Base-by-base conservation (phyloP, 2,329 filamentous ascomycete species). In the Cytospora piceae region DNA sequence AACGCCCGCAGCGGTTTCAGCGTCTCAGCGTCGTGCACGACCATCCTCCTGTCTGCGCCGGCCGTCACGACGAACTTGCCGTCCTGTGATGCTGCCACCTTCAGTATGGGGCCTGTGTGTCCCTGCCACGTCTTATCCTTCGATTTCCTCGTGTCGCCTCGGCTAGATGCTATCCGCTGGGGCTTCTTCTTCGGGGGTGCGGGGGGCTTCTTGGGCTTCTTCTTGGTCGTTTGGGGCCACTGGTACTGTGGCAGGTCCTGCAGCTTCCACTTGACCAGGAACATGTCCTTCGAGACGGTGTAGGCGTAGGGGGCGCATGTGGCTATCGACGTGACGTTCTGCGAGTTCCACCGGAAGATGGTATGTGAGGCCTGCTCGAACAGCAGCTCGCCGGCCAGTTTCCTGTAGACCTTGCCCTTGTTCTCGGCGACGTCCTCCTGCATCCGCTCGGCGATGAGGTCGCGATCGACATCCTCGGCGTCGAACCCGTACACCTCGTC, bases 61-160 rank as follows among this genome's bases (percentile, higher is more conserved):
- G 94, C 95, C 0, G 95, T 98, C 9, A 91, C 95, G 59, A 99
- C 87, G 70, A 89, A 98, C 76, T 92, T 93, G 39, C 95, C 95
- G 67, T 96, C 94, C 55, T 93, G 87, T 0, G 93, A 97, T 24
- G 93, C 92, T 0, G 93, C 94, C 34, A 98, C 89, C 52, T 89
- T 88, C 58, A 97, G 81, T 31, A 99, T 97, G 31, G 87, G 84
- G 42, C 86, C 90, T 0, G 89, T 90, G 74, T 98, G 95, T 15
- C 94, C 90, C 71, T 91, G 85, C 71, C 89, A 94, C 73, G 81
- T 79, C 72, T 83, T 83, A 73, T 93, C 87, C 61, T 85, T 84
- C 52, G 81, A 79, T 73, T 86, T 87, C 66, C 81, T 83, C 65
- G 80, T 80, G 70, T 88, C 83, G 53, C 87, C 92, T 74, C 85